Evolutionary conservation across 441 rosid genomes (phyloP).

Genomic region (Jatropha podagrica): DNA sequence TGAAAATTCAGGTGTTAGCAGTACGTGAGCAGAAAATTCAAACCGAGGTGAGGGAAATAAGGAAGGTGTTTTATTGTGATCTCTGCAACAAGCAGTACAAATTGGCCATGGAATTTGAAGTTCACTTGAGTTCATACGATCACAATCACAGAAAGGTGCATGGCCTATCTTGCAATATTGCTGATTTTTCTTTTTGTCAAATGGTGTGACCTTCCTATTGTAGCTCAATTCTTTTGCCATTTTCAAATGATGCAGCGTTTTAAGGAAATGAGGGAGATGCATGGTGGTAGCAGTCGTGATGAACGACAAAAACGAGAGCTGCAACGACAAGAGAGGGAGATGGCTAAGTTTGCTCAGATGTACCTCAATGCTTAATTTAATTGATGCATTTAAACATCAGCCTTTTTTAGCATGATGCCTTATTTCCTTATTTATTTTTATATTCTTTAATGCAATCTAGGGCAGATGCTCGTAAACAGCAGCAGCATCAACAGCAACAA

Average conservation of each 20-base stretch:
- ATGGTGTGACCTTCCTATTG: neutral
- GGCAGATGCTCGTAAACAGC: slow-evolving; percentile 82
- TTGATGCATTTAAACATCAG: slow-evolving; percentile 2
- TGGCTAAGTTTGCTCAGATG: slow-evolving; percentile 75
- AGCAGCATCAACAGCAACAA: slow-evolving; percentile 37
- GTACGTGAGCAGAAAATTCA: slow-evolving; percentile 99
- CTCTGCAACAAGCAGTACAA: slow-evolving; percentile 98
- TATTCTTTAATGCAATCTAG: slow-evolving; percentile 32
- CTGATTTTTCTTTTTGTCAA: neutral
- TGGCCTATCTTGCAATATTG: neutral
- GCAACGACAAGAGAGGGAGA: slow-evolving; percentile 87
- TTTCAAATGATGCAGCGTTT: slow-evolving; percentile 58
- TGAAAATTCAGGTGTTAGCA: slow-evolving; percentile 99
- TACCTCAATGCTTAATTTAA: slow-evolving; percentile 12
- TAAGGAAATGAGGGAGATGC: slow-evolving; percentile 96
- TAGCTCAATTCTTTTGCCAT: neutral
- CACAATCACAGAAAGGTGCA: slow-evolving; percentile 94
- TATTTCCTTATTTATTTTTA: neutral
- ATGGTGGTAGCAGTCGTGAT: slow-evolving; percentile 78
- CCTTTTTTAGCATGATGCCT: neutral
- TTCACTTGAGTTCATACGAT: slow-evolving; percentile 91
- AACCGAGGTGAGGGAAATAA: slow-evolving; percentile 88
- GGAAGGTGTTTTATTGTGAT: slow-evolving; percentile 83
- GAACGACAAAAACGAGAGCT: slow-evolving; percentile 84
- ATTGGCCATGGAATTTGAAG: slow-evolving; percentile 95